These are phyloP conservation scores for Ogataea methanolica DNA, from an alignment of 805 yeast genomes.

Conservation along the genomic window DNA sequence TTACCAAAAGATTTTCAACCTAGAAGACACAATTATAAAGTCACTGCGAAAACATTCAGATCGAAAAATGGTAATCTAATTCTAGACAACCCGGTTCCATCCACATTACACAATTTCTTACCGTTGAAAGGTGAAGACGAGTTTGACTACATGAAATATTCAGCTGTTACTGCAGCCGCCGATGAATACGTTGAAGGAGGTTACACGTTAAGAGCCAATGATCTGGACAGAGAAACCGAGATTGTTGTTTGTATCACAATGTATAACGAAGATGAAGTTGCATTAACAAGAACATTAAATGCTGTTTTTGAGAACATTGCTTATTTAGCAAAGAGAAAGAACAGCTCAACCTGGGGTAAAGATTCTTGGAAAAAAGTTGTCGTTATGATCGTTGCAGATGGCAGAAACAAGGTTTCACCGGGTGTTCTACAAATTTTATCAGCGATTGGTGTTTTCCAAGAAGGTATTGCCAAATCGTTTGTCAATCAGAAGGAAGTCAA, in stretches of 20 bases:
- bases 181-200: constrained; percentile 78
- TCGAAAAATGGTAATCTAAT: constrained; percentile 80
- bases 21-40: constrained; percentile 31
- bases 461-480: constrained; percentile 90
- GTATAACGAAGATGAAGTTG: constrained; percentile 92
- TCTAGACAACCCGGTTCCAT: constrained; percentile 91
- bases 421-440: constrained; percentile 85
- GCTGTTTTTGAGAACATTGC: constrained; percentile 91
- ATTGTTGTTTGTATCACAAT: constrained; percentile 88
- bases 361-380: constrained; percentile 97
- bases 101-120: constrained; percentile 75
- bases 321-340: constrained; percentile 74
- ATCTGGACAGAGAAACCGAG: constrained; percentile 87
- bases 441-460: constrained; percentile 96
- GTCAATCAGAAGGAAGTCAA: constrained; percentile 90
- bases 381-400: constrained; percentile 88
- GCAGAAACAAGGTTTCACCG: constrained; percentile 81
- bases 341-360: constrained; percentile 89
- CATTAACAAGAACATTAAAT: constrained; percentile 90
- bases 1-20: constrained; percentile 32
- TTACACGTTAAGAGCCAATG: constrained; percentile 81
- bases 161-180: constrained; percentile 94
- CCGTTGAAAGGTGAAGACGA: constrained; percentile 90
- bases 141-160: constrained; percentile 92
- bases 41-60: constrained; percentile 57